phyloP scores from a whole-genome alignment of 2,329 filamentous ascomycete species.

The Sporothrix brasiliensis region DNA sequence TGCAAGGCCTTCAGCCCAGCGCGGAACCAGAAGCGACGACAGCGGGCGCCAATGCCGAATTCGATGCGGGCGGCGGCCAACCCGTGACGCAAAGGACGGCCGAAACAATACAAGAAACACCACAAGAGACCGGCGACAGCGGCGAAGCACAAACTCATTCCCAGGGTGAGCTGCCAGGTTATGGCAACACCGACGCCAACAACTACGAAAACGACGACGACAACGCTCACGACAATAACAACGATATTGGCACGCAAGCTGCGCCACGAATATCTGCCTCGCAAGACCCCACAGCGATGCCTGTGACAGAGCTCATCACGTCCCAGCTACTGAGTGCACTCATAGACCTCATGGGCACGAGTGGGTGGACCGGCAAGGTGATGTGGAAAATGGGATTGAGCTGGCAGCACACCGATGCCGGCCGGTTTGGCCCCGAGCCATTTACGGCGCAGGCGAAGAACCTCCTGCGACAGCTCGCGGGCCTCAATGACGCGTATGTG shows the following conservation, averaged over 20 bases:
- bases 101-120: conserved; percentile 7
- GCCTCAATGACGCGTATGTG: neutral
- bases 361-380: conserved; percentile 32
- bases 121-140: neutral
- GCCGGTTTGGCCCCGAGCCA: conserved; percentile 18
- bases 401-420: neutral
- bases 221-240: neutral
- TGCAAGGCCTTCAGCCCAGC: neutral
- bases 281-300: neutral
- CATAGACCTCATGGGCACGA: conserved; percentile 31
- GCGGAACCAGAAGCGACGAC: neutral
- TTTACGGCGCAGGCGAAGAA: neutral
- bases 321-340: conserved; percentile 3
- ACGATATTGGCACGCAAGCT: neutral
- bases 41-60: neutral
- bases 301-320: neutral
- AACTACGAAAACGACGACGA: neutral
- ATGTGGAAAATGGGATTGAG: conserved; percentile 32
- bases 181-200: neutral
- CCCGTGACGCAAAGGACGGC: neutral
- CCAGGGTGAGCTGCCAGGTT: too few species aligned
- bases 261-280: neutral
- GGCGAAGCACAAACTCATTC: neutral
- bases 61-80: neutral
- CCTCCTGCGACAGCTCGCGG: conserved; percentile 18